Conservation (phyloP, 2,329 filamentous ascomycete genomes). For the Fusarium sororula region DNA sequence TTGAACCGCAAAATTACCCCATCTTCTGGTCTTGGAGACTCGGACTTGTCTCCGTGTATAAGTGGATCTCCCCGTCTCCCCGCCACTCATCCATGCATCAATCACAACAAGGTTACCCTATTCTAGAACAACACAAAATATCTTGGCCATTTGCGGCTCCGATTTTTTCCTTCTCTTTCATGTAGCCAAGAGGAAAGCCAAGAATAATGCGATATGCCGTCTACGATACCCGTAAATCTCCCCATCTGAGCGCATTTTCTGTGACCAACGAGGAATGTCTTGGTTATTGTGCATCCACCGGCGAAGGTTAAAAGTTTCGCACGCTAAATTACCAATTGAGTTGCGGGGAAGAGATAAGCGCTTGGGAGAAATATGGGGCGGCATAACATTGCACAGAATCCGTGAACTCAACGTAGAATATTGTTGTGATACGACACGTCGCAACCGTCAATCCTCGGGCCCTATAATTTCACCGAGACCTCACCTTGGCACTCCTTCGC, state of each 20-base stretch:
- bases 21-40: neutral
- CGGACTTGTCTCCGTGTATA: neutral
- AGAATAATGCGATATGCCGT: neutral
- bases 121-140: neutral
- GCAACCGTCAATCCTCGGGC: neutral
- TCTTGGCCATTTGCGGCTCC: neutral
- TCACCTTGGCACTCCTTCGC: neutral
- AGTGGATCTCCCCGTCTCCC: neutral
- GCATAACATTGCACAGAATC: neutral
- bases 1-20: fast-evolving
- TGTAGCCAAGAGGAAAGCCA: neutral
- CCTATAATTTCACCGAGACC: neutral
- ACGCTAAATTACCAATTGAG: too few species aligned
- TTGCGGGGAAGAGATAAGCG: too few species aligned
- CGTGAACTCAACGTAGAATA: fast-evolving
- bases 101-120: neutral
- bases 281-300: too few species aligned
- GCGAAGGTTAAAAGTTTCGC: neutral
- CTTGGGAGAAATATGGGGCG: neutral
- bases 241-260: neutral
- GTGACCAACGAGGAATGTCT: neutral
- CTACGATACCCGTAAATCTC: neutral
- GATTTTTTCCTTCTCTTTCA: neutral
- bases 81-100: neutral
- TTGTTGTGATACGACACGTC: neutral